Percentiles rank a stretch among this genome's conserved stretches.
Conservation (phyloP, 2,329 filamentous ascomycete genomes). For the Verticillium albo-atrum region DNA sequence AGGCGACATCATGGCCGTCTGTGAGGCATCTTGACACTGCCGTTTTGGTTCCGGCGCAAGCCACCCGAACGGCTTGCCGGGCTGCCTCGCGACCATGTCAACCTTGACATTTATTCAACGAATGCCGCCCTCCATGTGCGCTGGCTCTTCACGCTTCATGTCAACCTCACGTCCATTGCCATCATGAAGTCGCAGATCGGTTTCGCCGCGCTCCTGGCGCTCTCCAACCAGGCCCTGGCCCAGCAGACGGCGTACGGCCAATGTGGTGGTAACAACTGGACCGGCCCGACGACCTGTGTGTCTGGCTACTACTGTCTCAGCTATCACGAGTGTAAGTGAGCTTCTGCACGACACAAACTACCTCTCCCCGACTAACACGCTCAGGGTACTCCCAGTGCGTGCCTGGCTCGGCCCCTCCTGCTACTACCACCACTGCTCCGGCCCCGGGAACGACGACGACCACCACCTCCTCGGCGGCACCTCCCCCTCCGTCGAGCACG, state of each 20-base stretch:
- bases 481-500: neutral
- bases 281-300: slow-evolving; percentile 5
- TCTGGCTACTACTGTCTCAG: slow-evolving; percentile 8
- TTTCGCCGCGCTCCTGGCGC: slow-evolving; percentile 1
- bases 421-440: neutral
- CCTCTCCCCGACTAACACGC: neutral
- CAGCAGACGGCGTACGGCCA: slow-evolving; percentile 8
- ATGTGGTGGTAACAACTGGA: slow-evolving; percentile 9
- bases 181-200: slow-evolving; percentile 1
- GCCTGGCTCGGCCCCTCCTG: neutral
- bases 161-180: neutral
- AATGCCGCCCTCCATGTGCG: neutral
- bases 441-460: neutral
- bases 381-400: slow-evolving; percentile 11
- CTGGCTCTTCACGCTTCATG: neutral
- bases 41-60: neutral
- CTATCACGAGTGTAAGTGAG: slow-evolving; percentile 5
- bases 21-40: neutral
- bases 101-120: neutral
- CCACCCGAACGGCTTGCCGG: neutral
- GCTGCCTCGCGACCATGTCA: neutral
- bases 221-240: slow-evolving; percentile 1
- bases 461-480: neutral
- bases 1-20: neutral
- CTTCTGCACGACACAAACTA: neutral